A percentile compares a stretch with the other conserved stretches of the same genome.
Conservation (phyloP, 768 basidiomycete genomes). For the Hericium coralloides region DNA sequence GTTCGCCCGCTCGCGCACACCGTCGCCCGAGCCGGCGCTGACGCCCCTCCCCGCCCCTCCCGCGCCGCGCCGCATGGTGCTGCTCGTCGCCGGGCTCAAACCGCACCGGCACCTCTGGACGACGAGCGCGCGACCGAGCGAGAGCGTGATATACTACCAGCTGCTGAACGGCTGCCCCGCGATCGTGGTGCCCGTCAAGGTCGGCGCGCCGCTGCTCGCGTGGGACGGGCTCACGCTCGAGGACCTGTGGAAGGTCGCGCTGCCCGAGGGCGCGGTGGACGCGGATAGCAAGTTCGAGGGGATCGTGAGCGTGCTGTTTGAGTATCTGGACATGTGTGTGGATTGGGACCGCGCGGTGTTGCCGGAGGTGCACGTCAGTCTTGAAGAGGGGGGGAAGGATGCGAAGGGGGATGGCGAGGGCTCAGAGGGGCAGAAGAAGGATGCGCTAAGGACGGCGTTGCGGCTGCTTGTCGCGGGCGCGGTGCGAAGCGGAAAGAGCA, state of each 20-base stretch:
- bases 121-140: slow-evolving; percentile 45
- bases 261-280: slow-evolving; percentile 27
- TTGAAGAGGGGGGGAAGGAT: slow-evolving; percentile 11
- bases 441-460: slow-evolving; percentile 39
- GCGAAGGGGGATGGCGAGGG: slow-evolving; percentile 12
- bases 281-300: slow-evolving; percentile 37
- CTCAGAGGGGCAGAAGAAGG: slow-evolving; percentile 23
- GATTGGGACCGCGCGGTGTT: slow-evolving; percentile 49
- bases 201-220: slow-evolving; percentile 52
- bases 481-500: slow-evolving; percentile 41
- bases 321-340: slow-evolving; percentile 52
- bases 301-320: slow-evolving; percentile 44
- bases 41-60: slow-evolving; percentile 34
- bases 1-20: slow-evolving; percentile 40
- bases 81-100: slow-evolving; percentile 48
- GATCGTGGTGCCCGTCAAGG: slow-evolving; percentile 48
- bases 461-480: slow-evolving; percentile 45
- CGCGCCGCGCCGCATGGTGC: slow-evolving; percentile 44
- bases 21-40: slow-evolving; percentile 39
- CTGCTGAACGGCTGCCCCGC: slow-evolving; percentile 54
- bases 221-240: slow-evolving; percentile 57
- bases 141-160: slow-evolving; percentile 56
- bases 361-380: slow-evolving; percentile 11
- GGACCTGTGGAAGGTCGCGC: slow-evolving; percentile 42
- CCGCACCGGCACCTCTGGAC: slow-evolving; percentile 56